Evolutionary conservation across 495 filamentous ascomycete genomes (phyloP).

Genomic region (Xylaria scruposa): DNA sequence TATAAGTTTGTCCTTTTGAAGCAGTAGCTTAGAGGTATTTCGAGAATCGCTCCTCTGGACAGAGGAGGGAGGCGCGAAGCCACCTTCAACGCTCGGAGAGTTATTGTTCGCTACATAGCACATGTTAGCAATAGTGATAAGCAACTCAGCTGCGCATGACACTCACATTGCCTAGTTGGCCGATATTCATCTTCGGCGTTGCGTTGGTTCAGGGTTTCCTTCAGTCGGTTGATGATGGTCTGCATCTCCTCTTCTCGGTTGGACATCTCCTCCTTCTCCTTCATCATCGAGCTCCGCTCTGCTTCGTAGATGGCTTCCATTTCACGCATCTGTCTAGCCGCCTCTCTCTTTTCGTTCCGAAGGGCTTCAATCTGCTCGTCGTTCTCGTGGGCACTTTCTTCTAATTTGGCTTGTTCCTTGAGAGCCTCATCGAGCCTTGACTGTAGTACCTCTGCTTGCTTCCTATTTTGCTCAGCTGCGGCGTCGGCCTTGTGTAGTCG

Average conservation of each 20-base stretch:
- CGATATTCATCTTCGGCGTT: slow-evolving; percentile 70
- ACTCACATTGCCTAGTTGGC: slow-evolving; percentile 73
- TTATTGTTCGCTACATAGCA: slow-evolving; percentile 54
- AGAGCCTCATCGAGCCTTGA: slow-evolving; percentile 84
- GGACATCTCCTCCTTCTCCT: slow-evolving; percentile 87
- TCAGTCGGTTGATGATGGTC: slow-evolving; percentile 83
- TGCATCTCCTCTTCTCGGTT: slow-evolving; percentile 89
- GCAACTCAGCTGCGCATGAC: background rate
- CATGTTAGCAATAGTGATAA: slow-evolving; percentile 23
- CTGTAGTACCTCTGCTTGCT: slow-evolving; percentile 84
- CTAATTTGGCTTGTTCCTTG: slow-evolving; percentile 81
- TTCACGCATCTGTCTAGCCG: slow-evolving; percentile 80
- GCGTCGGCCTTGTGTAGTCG: slow-evolving; percentile 81
- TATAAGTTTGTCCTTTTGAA: slow-evolving; percentile 96
- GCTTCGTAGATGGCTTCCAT: slow-evolving; percentile 88
- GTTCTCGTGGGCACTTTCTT: slow-evolving; percentile 82
- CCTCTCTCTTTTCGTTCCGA: slow-evolving; percentile 79
- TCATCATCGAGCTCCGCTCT: slow-evolving; percentile 84
- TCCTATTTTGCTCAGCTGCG: slow-evolving; percentile 78
- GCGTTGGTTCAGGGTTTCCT: slow-evolving; percentile 82
- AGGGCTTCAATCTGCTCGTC: slow-evolving; percentile 81
- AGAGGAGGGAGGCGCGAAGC: slow-evolving; percentile 87
- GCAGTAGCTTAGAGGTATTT: slow-evolving; percentile 83
- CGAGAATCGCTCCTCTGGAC: slow-evolving; percentile 80
- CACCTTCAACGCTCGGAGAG: slow-evolving; percentile 66